phyloP scores from a whole-genome alignment of 306 rosid species.

The Casuarina equisetifolia region DNA sequence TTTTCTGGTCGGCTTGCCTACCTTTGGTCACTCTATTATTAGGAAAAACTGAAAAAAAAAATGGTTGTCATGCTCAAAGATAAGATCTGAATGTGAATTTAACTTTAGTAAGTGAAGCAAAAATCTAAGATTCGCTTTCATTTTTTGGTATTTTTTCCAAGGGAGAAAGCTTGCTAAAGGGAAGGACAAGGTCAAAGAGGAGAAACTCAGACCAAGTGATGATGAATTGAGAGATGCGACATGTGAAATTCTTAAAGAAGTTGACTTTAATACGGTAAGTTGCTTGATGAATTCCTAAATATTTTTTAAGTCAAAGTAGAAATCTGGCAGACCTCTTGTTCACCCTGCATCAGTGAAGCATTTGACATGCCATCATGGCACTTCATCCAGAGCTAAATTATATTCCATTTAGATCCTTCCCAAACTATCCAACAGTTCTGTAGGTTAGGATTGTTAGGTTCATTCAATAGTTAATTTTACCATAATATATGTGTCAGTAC shows the following conservation, averaged over 20 bases:
- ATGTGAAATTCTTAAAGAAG: conserved; percentile 91
- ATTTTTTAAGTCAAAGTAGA: background rate
- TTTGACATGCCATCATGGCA: background rate
- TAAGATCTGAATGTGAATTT: background rate
- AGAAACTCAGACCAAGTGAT: conserved; percentile 58
- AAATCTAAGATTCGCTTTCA: background rate
- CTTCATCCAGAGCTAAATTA: background rate
- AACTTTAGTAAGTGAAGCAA: background rate
- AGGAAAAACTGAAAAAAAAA: background rate
- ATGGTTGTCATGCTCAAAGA: conserved; percentile 5
- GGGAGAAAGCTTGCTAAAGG: conserved; percentile 63
- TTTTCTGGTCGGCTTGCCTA: background rate
- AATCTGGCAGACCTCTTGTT: background rate
- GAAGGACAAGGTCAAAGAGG: conserved; percentile 68
- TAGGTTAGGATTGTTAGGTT: conserved; percentile 3
- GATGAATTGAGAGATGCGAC: conserved; percentile 74
- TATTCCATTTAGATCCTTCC: conserved; percentile 8
- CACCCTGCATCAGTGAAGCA: conserved; percentile 6
- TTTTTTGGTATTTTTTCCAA: conserved; percentile 16
- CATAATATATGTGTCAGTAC: background rate
- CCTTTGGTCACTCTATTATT: background rate
- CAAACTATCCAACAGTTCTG: conserved; percentile 6
- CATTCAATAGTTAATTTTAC: background rate
- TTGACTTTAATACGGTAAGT: conserved; percentile 95
- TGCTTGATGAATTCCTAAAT: background rate